These are phyloP conservation scores for Tylopilus vinaceipallidus DNA, from an alignment of 768 basidiomycete species.

Conservation along the genomic window DNA sequence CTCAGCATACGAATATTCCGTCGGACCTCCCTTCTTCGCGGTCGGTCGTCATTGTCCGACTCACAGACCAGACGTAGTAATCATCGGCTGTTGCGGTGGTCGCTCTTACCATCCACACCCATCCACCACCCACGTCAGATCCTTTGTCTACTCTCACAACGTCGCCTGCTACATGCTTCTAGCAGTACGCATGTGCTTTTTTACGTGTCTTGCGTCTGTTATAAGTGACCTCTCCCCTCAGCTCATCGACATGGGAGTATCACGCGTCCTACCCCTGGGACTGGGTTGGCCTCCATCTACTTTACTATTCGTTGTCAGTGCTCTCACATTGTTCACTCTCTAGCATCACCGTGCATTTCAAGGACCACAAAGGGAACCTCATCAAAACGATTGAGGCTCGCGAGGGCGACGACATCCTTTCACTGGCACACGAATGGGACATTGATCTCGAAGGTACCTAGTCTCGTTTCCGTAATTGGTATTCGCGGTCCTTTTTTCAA, in stretches of 20 bases:
- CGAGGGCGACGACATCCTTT: slow-evolving; percentile 91
- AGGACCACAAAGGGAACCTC: slow-evolving; percentile 79
- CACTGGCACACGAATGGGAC: slow-evolving; percentile 92
- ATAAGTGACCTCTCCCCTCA: not conserved
- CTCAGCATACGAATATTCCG: slow-evolving; percentile 7
- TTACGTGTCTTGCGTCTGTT: not conserved
- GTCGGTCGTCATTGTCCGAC: not conserved
- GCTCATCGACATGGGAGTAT: slow-evolving; percentile 47
- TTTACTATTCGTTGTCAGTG: not conserved
- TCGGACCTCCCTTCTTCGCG: not conserved
- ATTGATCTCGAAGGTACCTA: slow-evolving; percentile 88
- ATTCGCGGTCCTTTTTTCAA: not conserved
- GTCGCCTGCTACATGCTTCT: slow-evolving; percentile 19
- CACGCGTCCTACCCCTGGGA: slow-evolving; percentile 62
- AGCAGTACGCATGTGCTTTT: slow-evolving; percentile 6
- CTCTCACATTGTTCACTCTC: not conserved
- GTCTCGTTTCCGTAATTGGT: not conserved
- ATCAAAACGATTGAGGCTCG: slow-evolving; percentile 89
- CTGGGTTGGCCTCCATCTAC: slow-evolving; percentile 48
- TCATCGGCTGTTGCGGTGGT: slow-evolving; percentile 8
- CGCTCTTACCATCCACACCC: not conserved
- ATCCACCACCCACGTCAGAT: not conserved
- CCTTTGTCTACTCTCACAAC: not conserved
- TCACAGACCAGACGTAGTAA: slow-evolving; percentile 5
- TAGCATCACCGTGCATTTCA: slow-evolving; percentile 89